Base-by-base conservation (phyloP, 345 rosid genomes). In the Eucalyptus cloeziana region DNA sequence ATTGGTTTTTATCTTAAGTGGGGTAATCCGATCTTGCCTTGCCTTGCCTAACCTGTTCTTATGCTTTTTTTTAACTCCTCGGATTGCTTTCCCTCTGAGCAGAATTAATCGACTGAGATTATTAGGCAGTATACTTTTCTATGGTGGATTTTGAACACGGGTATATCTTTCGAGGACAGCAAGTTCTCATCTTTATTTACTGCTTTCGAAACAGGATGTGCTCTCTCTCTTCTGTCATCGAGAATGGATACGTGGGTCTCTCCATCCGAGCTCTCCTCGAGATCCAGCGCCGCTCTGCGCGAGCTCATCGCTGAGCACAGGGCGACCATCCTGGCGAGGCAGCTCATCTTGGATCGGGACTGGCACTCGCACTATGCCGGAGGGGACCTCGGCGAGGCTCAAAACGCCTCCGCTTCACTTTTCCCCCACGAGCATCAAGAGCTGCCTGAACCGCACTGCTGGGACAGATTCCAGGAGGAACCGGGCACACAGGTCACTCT, bases 161-260 rank as follows among this genome's bases (percentile, higher is more conserved):
- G 79, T 67, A 15, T 17, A 17, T 67, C 79, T 67, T 31, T 69
- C 43, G 43, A 31, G 43, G 79, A 31, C 81, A 21, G 81, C 81
- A 43, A 76, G 30, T 11, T 76, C 30, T 40, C 85, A 40, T 76
- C 51, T 67, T 87, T 16, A 31, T 87, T 25, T 16, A 10, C 80
- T 49, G 52, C 54, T 49, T 30, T 49, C 30, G 62, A 40, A 76
- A 40, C 90, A 67, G 94, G 91, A 56, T 80, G 92, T 94, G 96
- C 94, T 95, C 93, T 91, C 95, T 95, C 96, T 95, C 96, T 95
- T 95, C 95, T 95, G 96, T 95, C 96, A 95, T 90, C 93, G 2
- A 86, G 85, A 81, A 80, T 90, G 27, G 92, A 91, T 37, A 86
- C 91, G 12, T 92, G 92, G 94, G 76, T 89, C 87, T 92, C 91